Evolutionary conservation across 2,329 filamentous ascomycete genomes (phyloP), one percentile per base, ranked within the genome.

Genomic region (Moelleriella libera): DNA sequence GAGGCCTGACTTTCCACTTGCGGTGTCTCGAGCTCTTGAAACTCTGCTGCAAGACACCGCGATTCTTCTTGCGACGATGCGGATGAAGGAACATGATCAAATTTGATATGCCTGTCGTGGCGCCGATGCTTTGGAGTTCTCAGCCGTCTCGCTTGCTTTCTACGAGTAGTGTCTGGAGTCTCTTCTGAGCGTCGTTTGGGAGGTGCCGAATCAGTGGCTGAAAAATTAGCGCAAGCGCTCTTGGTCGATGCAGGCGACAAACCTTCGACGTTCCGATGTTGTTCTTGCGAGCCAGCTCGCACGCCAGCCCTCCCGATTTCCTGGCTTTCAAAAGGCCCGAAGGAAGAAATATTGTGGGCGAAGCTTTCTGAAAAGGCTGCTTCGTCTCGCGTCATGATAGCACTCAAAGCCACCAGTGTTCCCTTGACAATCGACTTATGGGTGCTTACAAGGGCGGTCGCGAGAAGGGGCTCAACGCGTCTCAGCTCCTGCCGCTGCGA

Each of bases 61-160:
- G 84, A 87, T 48, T 86, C 81, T 2, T 72, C 58, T 0, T 62
- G 64, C 11, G 66, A 63, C 5, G 71, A 65, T 3, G 73, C 61
- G 0, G 81, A 78, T 10, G 80, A 78, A 31, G 76, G 74, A 44
- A 90, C 82, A 0, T 78, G 67, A 3, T 82, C 78, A 57, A 92
- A 92, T 42, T 85, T 74, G 30, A 94, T 74, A 57, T 94, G 88
- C 0, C 87, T 94, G 62, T 94, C 76, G 51, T 94, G 78, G 55
- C 94, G 88, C 34, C 84, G 78, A 30, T 82, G 68, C 50, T 75
- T 76, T 14, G 74, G 69, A 44, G 72, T 76, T 29, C 49, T 58
- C 4, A 51, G 58, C 29, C 55, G 53, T 45, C 61, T 63, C 8
- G 51, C 46, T 30, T 56, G 44, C 44, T 55, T 61, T 14, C 49